Evolutionary conservation across 768 basidiomycete genomes (phyloP), one percentile per base, ranked within the genome.

Genomic region (Hysterangium stoloniferum): DNA sequence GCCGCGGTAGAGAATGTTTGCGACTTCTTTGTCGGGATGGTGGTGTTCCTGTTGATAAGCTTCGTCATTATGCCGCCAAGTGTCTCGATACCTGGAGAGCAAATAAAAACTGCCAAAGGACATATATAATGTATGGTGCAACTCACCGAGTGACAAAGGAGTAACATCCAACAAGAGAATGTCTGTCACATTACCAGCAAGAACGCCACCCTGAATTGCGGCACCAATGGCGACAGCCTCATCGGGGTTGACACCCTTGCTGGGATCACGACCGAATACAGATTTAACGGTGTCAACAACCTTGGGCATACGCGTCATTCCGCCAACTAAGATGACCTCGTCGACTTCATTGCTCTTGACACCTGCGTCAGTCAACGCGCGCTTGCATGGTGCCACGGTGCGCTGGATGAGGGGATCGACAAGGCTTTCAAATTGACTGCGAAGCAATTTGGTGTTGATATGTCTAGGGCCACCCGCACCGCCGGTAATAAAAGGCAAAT

Each of bases 31-130:
- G 95, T 97, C 4, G 96, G 96, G 69, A 98, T 98, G 52, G 96
- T 98, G 9, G 96, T 99, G 75, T 99, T 99, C 53, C 96, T 86
- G 63, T 77, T 85, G 71, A 99, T 99, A 37, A 99, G 80, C 70
- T 97, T 95, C 57, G 95, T 98, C 91, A 99, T 98, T 70, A 99
- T 97, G 63, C 96, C 96, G 58, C 96, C 94, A 56, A 97, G 90
- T 9, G 95, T 98, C 72, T 96, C 93, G 48, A 92, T 92, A 72
- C 81, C 81, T 74, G 28, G 19, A n/a, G 12, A 34, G 11, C 20
- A 52, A n/a, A 4, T 44, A 17, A 48, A 46, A 46, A 40, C 20
- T 12, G 54, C 12, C 40, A 4, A 3, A 33, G 42, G 0, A 37
- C 24, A 36, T 20, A 8, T 19, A 45, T 34, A 27, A 45, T 46